These are phyloP conservation scores for Fusarium mangiferae DNA, from an alignment of 2,329 filamentous ascomycete species.

Conservation along the genomic window DNA sequence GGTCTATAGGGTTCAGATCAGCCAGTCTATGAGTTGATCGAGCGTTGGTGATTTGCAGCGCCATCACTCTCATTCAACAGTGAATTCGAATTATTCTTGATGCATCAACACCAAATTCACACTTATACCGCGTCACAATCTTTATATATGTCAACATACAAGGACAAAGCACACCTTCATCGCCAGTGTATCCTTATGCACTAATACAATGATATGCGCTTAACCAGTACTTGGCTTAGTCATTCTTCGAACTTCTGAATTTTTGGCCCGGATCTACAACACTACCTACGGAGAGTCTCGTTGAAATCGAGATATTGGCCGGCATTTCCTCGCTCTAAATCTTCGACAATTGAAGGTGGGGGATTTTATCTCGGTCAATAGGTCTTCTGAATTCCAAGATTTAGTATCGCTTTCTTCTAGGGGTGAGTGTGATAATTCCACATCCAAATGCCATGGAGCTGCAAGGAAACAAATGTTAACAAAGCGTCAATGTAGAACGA, in stretches of 20 bases:
- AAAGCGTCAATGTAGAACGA: conserved; percentile 7
- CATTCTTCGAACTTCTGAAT: conserved; percentile 30
- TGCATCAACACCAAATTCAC: neutral
- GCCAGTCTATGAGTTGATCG: neutral
- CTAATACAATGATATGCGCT: conserved; percentile 9
- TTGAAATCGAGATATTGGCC: conserved; percentile 19
- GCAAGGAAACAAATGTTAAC: conserved; percentile 7
- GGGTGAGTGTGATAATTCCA: conserved; percentile 19
- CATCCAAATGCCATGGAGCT: neutral
- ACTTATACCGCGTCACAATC: neutral
- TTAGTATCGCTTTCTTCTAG: neutral
- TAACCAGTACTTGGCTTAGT: conserved; percentile 31
- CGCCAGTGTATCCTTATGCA: conserved; percentile 11
- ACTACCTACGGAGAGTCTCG: conserved; percentile 12
- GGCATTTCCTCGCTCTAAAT: conserved; percentile 22
- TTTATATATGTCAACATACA: neutral
- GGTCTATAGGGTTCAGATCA: neutral
- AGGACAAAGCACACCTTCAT: neutral
- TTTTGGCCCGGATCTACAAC: conserved; percentile 36
- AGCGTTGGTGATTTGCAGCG: neutral
- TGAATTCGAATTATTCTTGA: neutral
- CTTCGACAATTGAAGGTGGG: conserved; percentile 2
- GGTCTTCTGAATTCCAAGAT: neutral
- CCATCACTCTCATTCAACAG: neutral
- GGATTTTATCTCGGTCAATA: neutral